These are phyloP conservation scores for Spergularia azorica DNA, from an alignment of 179 eudicot genomes.

Conservation along the genomic window DNA sequence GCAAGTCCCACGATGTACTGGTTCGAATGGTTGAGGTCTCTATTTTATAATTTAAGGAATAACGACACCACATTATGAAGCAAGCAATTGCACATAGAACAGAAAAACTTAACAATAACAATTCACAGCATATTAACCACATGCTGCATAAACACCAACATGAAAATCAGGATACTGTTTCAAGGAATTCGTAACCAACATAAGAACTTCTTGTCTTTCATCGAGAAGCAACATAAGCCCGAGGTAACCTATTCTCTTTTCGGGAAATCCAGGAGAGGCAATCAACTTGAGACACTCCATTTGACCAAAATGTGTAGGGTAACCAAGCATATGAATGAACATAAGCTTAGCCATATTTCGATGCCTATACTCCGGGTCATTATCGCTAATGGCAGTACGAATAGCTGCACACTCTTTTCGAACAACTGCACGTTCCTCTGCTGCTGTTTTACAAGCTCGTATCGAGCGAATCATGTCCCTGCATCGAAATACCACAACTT, in stretches of 20 bases:
- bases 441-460: constrained; percentile 98
- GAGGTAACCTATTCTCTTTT: constrained; percentile 95
- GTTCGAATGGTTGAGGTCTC: constrained; percentile 93
- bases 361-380: constrained; percentile 86
- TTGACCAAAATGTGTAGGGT: constrained; percentile 98
- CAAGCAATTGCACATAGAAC: constrained; percentile 5
- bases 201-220: constrained; percentile 98
- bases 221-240: constrained; percentile 99
- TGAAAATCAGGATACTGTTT: constrained; percentile 79
- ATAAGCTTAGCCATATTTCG: constrained; percentile 97
- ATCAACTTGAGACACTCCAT: constrained; percentile 98
- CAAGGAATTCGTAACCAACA: constrained; percentile 96
- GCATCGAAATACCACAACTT: constrained; percentile 30
- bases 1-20: constrained; percentile 98
- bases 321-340: constrained; percentile 99
- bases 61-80: constrained; percentile 2
- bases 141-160: background rate
- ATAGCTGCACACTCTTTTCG: constrained; percentile 98
- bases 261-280: constrained; percentile 96
- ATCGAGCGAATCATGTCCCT: constrained; percentile 99
- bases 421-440: constrained; percentile 96
- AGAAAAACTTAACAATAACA: constrained; percentile 10
- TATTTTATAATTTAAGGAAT: constrained; percentile 52
- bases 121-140: background rate
- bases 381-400: constrained; percentile 88